Evolutionary conservation across 2,329 filamentous ascomycete genomes (phyloP).

Genomic region (Huntiella abstrusa): DNA sequence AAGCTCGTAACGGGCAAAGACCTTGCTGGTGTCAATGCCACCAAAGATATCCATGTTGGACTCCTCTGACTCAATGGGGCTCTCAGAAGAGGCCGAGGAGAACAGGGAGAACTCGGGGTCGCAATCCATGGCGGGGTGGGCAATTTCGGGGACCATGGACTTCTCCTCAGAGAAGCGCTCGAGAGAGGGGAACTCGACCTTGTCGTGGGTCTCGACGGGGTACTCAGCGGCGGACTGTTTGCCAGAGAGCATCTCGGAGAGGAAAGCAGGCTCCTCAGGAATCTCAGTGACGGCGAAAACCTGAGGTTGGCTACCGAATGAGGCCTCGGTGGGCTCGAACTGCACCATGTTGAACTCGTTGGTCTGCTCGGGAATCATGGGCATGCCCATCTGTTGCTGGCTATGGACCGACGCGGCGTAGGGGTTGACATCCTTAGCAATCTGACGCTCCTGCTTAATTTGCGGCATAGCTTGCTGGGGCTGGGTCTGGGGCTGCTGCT

Average conservation of each 20-base stretch:
- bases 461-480: constrained; percentile 11
- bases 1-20: constrained; percentile 42
- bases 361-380: constrained; percentile 62
- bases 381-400: constrained; percentile 42
- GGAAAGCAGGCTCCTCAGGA: constrained; percentile 40
- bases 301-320: constrained; percentile 45
- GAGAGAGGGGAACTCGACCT: constrained; percentile 36
- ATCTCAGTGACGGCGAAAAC: constrained; percentile 58
- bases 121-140: constrained; percentile 22
- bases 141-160: constrained; percentile 16
- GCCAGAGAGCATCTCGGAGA: constrained; percentile 50
- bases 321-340: constrained; percentile 27
- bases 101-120: constrained; percentile 44
- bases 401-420: constrained; percentile 35
- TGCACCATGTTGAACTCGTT: constrained; percentile 58
- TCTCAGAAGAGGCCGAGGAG: constrained; percentile 23
- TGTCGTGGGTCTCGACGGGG: constrained; percentile 29
- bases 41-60: constrained; percentile 31
- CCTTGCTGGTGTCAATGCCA: constrained; percentile 44
- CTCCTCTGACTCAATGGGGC: constrained; percentile 19
- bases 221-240: constrained; percentile 42
- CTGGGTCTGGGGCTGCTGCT: constrained; percentile 18
- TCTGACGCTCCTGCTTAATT: constrained; percentile 26
- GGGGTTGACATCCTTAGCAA: constrained; percentile 48
- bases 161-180: constrained; percentile 26